Conservation (phyloP, 352 stramenopile genomes). For the Pythium diclinum region DNA sequence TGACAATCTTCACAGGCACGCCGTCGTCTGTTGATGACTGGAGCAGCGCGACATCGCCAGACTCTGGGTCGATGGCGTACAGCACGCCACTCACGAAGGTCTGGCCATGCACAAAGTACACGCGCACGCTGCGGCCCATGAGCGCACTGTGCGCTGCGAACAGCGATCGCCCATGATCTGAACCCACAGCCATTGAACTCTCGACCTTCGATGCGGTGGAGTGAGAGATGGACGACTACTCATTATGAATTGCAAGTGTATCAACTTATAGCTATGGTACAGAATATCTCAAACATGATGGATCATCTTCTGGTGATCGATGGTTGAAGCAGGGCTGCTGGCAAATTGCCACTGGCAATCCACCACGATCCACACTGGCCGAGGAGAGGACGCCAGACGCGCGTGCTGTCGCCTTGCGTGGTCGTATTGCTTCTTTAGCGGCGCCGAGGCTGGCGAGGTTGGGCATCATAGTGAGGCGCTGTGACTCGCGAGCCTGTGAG, state of each 20-base stretch:
- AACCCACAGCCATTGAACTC: background rate
- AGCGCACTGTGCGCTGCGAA: conserved; percentile 32
- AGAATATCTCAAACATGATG: background rate
- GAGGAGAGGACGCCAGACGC: too few species aligned
- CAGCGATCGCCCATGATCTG: background rate
- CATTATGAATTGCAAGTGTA: background rate
- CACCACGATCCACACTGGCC: too few species aligned
- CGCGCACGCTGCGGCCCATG: conserved; percentile 35
- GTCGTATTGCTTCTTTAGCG: too few species aligned
- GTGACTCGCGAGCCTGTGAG: too few species aligned
- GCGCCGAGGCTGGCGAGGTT: too few species aligned
- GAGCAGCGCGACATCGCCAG: conserved; percentile 46
- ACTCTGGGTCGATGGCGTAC: conserved; percentile 58
- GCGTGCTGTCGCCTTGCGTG: too few species aligned
- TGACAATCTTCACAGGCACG: conserved; percentile 34
- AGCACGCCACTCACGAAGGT: conserved; percentile 42
- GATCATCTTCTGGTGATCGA: background rate
- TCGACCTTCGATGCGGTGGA: too few species aligned
- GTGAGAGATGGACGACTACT: background rate
- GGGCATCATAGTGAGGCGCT: too few species aligned
- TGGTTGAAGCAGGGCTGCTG: too few species aligned
- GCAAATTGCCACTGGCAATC: too few species aligned
- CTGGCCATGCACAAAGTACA: conserved; percentile 32
- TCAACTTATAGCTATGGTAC: background rate
- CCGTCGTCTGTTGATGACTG: conserved; percentile 1